These are phyloP conservation scores for Salix caprea DNA, from an alignment of 345 rosid genomes.

Conservation along the genomic window DNA sequence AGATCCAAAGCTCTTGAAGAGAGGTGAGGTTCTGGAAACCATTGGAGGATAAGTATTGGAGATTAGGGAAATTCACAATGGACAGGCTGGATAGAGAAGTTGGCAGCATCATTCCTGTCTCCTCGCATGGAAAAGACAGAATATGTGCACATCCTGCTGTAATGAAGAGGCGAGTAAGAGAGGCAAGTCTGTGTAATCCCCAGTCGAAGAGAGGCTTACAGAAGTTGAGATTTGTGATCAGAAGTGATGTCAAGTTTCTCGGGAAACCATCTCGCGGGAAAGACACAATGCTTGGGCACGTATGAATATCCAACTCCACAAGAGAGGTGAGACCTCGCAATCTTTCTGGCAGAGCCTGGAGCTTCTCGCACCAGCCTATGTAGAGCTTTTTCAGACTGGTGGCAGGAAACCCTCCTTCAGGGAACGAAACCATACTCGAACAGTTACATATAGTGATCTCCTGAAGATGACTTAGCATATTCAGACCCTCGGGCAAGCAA, in stretches of 20 bases:
- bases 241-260: neutral
- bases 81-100: neutral
- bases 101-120: neutral
- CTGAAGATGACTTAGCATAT: neutral
- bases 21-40: neutral
- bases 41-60: neutral
- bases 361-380: neutral
- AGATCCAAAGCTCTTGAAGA: neutral
- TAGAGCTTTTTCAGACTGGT: neutral
- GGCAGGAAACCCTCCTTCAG: neutral
- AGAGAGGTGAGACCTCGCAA: constrained; percentile 10
- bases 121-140: neutral
- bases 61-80: neutral
- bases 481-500: neutral
- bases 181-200: constrained; percentile 1
- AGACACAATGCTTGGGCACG: neutral
- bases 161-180: neutral
- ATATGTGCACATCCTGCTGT: neutral
- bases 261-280: constrained; percentile 8
- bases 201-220: constrained; percentile 10
- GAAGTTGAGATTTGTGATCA: neutral
- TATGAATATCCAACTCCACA: neutral
- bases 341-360: constrained; percentile 1
- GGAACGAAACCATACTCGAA: neutral
- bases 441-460: neutral